A percentile compares a stretch with the other conserved stretches of the same genome.
Evolutionary conservation across 306 rosid genomes (phyloP).

Genomic region (barrel medic (Medicago truncatula)): DNA sequence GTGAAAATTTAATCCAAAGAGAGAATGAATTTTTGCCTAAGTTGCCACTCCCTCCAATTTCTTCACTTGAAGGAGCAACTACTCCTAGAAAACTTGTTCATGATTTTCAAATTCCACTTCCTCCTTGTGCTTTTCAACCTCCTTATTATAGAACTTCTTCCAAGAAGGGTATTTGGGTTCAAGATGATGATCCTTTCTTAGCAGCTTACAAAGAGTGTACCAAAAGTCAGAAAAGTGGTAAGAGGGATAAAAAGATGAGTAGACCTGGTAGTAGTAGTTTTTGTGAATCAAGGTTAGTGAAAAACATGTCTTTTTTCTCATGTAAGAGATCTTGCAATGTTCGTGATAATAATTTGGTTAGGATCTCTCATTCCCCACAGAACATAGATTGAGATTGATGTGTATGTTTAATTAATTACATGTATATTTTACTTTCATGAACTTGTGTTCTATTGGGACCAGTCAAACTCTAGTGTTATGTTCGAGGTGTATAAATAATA

Average conservation of each 20-base stretch:
- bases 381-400: conserved; percentile 23
- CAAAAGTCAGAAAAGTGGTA: conserved; percentile 41
- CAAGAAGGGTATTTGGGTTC: conserved; percentile 50
- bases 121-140: conserved; percentile 71
- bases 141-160: conserved; percentile 56
- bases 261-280: neutral
- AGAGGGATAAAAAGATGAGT: conserved; percentile 33
- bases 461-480: neutral
- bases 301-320: conserved; percentile 44
- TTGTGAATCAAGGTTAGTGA: conserved; percentile 44
- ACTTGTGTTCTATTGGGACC: neutral
- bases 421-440: neutral
- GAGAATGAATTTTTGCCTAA: conserved; percentile 38
- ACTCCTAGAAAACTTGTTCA: conserved; percentile 31
- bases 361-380: conserved; percentile 47
- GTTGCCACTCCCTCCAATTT: conserved; percentile 69
- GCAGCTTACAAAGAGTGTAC: conserved; percentile 79
- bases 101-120: conserved; percentile 69
- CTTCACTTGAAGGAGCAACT: conserved; percentile 39
- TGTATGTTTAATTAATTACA: neutral
- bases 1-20: conserved; percentile 31
- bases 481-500: neutral
- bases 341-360: conserved; percentile 56
- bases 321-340: conserved; percentile 55
- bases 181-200: conserved; percentile 69